Conservation (phyloP, 2,329 filamentous ascomycete genomes). For the Sporothrix euskadiensis region DNA sequence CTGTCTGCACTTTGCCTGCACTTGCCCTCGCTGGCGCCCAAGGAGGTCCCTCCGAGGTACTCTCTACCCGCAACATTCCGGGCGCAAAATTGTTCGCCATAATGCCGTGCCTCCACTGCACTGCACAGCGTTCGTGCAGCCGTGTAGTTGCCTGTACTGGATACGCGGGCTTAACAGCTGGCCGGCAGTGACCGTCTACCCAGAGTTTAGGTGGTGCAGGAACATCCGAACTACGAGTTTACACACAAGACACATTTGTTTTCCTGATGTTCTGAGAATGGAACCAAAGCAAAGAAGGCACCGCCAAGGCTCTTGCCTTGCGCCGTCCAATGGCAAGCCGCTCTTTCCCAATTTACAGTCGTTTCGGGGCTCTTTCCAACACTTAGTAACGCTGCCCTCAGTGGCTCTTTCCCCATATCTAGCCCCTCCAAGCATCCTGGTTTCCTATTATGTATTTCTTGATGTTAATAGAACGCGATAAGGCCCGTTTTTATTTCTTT, state of each 20-base stretch:
- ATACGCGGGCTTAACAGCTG: slow-evolving; percentile 16
- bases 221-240: background rate
- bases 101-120: slow-evolving; percentile 13
- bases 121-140: background rate
- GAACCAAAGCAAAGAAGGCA: slow-evolving; percentile 7
- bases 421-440: background rate
- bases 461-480: slow-evolving; percentile 41
- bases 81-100: slow-evolving; percentile 26
- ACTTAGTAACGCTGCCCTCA: background rate
- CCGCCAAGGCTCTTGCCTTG: slow-evolving; percentile 21
- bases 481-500: slow-evolving; percentile 34
- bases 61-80: slow-evolving; percentile 25
- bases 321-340: slow-evolving; percentile 23
- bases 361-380: slow-evolving; percentile 10
- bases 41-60: slow-evolving; percentile 18
- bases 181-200: background rate
- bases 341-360: slow-evolving; percentile 18
- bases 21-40: background rate
- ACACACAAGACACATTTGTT: background rate
- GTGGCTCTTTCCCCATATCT: slow-evolving; percentile 17
- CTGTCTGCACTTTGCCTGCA: background rate
- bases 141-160: slow-evolving; percentile 2
- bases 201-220: slow-evolving; percentile 12
- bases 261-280: background rate
- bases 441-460: slow-evolving; percentile 44